A percentile compares a stretch with the other conserved stretches of the same genome.
These are phyloP conservation scores for Peniophora sp. DNA, from an alignment of 1,284 basidiomycete species.

Conservation along the genomic window DNA sequence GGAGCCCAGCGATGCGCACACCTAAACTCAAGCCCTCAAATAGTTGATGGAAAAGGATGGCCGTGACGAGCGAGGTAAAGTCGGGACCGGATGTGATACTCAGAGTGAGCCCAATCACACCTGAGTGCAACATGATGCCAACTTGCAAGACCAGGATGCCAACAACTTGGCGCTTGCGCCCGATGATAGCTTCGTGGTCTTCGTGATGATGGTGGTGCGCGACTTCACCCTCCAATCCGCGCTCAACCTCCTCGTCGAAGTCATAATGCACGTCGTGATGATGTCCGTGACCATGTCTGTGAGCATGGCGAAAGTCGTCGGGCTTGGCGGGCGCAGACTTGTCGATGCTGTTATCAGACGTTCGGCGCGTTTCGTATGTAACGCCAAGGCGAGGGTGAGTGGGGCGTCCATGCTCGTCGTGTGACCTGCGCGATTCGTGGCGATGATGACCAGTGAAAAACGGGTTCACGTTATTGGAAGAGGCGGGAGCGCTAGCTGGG, in stretches of 20 bases:
- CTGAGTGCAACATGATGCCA: slow-evolving; percentile 76
- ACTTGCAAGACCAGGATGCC: slow-evolving; percentile 66
- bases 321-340: slow-evolving; percentile 3
- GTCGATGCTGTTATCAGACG: neutral
- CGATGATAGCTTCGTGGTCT: slow-evolving; percentile 28
- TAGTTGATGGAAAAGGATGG: slow-evolving; percentile 72
- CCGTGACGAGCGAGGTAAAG: slow-evolving; percentile 66
- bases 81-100: slow-evolving; percentile 60
- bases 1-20: slow-evolving; percentile 64
- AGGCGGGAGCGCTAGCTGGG: neutral
- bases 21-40: slow-evolving; percentile 77
- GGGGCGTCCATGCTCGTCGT: slow-evolving; percentile 23
- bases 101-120: slow-evolving; percentile 70
- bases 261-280: slow-evolving; percentile 11
- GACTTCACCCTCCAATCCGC: slow-evolving; percentile 13
- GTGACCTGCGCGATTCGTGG: slow-evolving; percentile 28
- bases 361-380: slow-evolving; percentile 1
- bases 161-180: slow-evolving; percentile 50
- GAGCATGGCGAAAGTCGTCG: neutral
- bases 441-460: slow-evolving; percentile 34
- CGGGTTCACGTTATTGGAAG: neutral
- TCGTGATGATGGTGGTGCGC: slow-evolving; percentile 15
- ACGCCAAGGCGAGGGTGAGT: slow-evolving; percentile 10
- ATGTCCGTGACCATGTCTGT: slow-evolving; percentile 9
- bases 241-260: slow-evolving; percentile 20